Conservation (phyloP, 2,329 filamentous ascomycete species). For the Aspergillus proliferans region DNA sequence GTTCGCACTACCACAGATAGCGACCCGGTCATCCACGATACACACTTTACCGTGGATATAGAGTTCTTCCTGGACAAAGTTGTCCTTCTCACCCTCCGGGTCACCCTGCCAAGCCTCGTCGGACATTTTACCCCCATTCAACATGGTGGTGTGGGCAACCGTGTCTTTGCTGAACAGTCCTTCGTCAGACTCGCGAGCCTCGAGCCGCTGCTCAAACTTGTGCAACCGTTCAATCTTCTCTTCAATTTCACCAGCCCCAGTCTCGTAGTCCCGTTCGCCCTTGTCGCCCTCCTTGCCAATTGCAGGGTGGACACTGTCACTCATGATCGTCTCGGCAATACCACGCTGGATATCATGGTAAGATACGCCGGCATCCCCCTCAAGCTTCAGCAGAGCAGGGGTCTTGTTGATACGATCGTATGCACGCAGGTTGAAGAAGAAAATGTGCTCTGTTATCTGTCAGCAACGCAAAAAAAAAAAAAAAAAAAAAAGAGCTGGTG, state of each 20-base stretch:
- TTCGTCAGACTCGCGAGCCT: conserved; percentile 12
- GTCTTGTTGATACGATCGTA: conserved; percentile 91
- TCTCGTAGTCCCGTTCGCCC: conserved; percentile 34
- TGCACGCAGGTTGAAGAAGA: conserved; percentile 86
- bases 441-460: conserved; percentile 60
- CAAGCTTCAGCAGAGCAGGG: conserved; percentile 63
- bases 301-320: conserved; percentile 56
- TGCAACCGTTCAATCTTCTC: conserved; percentile 37
- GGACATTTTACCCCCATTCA: conserved; percentile 55
- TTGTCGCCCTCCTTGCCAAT: conserved; percentile 41
- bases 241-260: conserved; percentile 29
- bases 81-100: conserved; percentile 68
- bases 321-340: conserved; percentile 83
- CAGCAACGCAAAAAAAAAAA: conserved; percentile 2
- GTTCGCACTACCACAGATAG: conserved; percentile 73
- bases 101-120: conserved; percentile 74
- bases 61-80: conserved; percentile 92
- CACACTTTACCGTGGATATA: conserved; percentile 87
- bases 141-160: conserved; percentile 77
- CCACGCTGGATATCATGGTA: conserved; percentile 85
- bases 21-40: conserved; percentile 74
- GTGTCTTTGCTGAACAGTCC: conserved; percentile 42
- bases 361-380: conserved; percentile 72
- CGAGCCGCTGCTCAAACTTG: conserved; percentile 14
- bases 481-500: background rate